Conservation (phyloP, 2,329 filamentous ascomycete species). For the Diaporthe destruens region DNA sequence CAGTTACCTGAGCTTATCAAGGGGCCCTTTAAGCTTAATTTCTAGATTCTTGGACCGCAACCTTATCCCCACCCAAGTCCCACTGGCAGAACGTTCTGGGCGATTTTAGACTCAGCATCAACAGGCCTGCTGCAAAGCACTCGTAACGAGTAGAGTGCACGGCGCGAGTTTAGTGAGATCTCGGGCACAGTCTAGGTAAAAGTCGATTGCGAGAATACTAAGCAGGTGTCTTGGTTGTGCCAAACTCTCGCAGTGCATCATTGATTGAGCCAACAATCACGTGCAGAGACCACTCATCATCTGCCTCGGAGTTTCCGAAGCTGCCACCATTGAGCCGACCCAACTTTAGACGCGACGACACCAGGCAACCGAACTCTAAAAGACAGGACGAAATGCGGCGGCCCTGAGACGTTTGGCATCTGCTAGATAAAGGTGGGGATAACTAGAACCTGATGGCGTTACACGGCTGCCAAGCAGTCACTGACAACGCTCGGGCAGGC, state of each 20-base stretch:
- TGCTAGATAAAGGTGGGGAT: neutral
- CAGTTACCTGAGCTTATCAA: neutral
- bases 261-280: neutral
- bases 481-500: slow-evolving; percentile 4
- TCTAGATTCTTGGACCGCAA: neutral
- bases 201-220: no score
- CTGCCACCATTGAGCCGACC: neutral
- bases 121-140: neutral
- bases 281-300: neutral
- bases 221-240: no score
- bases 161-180: neutral
- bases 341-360: neutral
- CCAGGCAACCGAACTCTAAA: neutral
- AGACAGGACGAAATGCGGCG: slow-evolving; percentile 3
- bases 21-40: slow-evolving; percentile 11
- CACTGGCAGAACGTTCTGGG: neutral
- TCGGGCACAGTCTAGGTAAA: no score
- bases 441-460: neutral
- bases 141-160: neutral
- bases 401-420: slow-evolving; percentile 12
- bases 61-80: no score
- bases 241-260: neutral
- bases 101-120: neutral
- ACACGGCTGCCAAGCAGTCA: neutral
- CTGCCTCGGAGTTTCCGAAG: neutral